phyloP scores from a whole-genome alignment of 768 basidiomycete genomes.

The Gyrodon lividus region DNA sequence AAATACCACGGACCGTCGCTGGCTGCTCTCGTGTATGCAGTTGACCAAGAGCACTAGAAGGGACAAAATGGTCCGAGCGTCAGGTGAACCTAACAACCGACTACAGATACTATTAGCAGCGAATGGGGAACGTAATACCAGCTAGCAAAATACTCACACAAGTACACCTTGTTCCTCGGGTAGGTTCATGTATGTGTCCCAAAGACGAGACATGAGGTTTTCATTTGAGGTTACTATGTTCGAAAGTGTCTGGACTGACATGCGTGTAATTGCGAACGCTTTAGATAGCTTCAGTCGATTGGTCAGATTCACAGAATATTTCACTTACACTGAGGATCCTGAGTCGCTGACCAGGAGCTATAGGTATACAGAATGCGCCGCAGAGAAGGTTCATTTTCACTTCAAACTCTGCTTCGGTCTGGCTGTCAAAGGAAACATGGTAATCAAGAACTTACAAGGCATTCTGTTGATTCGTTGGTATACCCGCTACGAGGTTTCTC shows the following conservation, averaged over 20 bases:
- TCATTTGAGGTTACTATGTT: conserved; percentile 82
- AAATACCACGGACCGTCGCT: conserved; percentile 49
- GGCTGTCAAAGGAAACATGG: neutral
- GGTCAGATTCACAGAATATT: neutral
- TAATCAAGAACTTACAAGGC: conserved; percentile 59
- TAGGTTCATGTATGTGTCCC: conserved; percentile 63
- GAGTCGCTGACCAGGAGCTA: conserved; percentile 72
- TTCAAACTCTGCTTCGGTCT: conserved; percentile 30
- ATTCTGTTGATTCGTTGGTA: conserved; percentile 64
- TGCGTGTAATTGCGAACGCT: conserved; percentile 65
- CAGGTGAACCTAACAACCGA: conserved; percentile 63
- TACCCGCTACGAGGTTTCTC: conserved; percentile 79
- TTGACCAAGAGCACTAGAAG: conserved; percentile 73
- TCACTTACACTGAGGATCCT: conserved; percentile 56
- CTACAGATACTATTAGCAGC: conserved; percentile 30
- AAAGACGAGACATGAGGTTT: conserved; percentile 51
- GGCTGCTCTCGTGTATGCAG: conserved; percentile 56
- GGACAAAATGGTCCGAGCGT: conserved; percentile 57
- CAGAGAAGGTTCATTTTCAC: conserved; percentile 70
- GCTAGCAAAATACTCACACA: conserved; percentile 49
- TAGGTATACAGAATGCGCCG: conserved; percentile 67
- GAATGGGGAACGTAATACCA: conserved; percentile 1
- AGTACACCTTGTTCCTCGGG: conserved; percentile 75
- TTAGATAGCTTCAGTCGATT: conserved; percentile 1
- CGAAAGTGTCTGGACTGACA: conserved; percentile 75